Conservation (phyloP, 495 filamentous ascomycete species). For the Ramalina intermedia region DNA sequence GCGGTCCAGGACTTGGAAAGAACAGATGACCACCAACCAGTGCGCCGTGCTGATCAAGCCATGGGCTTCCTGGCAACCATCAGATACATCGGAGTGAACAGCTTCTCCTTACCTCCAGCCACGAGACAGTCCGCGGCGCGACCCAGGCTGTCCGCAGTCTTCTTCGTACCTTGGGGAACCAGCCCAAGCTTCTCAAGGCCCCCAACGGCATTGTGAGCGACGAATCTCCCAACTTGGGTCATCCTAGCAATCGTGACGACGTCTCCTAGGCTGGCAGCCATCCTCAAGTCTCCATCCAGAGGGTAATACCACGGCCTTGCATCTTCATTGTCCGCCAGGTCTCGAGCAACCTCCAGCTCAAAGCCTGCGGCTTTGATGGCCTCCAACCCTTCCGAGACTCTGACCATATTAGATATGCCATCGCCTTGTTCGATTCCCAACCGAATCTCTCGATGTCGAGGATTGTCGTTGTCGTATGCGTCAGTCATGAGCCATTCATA, state of each 20-base stretch:
- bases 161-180: slow-evolving; percentile 76
- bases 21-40: no score
- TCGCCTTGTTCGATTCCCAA: slow-evolving; percentile 93
- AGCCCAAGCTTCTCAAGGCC: slow-evolving; percentile 59
- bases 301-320: slow-evolving; percentile 90
- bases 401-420: slow-evolving; percentile 98
- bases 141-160: slow-evolving; percentile 84
- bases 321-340: slow-evolving; percentile 73
- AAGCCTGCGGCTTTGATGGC: slow-evolving; percentile 89
- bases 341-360: slow-evolving; percentile 71
- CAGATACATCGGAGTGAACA: slow-evolving; percentile 98
- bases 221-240: slow-evolving; percentile 68
- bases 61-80: slow-evolving; percentile 87
- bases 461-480: slow-evolving; percentile 77
- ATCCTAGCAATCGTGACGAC: slow-evolving; percentile 76
- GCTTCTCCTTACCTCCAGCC: slow-evolving; percentile 75
- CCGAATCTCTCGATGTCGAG: slow-evolving; percentile 78
- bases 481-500: slow-evolving; percentile 99
- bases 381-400: slow-evolving; percentile 62
- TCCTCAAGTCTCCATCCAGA: slow-evolving; percentile 64
- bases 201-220: slow-evolving; percentile 70
- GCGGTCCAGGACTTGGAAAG: no score
- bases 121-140: slow-evolving; percentile 77
- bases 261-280: slow-evolving; percentile 68
- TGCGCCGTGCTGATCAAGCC: not conserved